phyloP scores from a whole-genome alignment of 768 basidiomycete species.

The Crepidotus variabilis region DNA sequence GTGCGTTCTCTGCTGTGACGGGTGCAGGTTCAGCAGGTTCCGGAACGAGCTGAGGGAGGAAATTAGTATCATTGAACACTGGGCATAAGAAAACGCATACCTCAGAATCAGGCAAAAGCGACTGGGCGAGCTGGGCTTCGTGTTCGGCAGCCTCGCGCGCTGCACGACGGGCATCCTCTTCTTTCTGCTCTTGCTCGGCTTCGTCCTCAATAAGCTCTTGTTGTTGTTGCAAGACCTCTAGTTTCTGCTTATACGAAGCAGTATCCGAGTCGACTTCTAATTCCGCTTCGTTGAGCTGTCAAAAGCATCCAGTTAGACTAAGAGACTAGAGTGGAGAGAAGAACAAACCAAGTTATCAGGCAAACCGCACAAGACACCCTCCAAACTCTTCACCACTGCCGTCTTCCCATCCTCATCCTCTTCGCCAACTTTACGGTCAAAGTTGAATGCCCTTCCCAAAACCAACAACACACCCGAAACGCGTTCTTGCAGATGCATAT shows the following conservation, averaged over 20 bases:
- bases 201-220: slow-evolving; percentile 99
- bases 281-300: slow-evolving; percentile 93
- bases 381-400: slow-evolving; percentile 74
- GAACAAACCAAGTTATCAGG: slow-evolving; percentile 87
- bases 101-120: slow-evolving; percentile 86
- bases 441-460: slow-evolving; percentile 92
- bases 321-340: not conserved
- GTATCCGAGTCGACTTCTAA: slow-evolving; percentile 92
- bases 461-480: slow-evolving; percentile 94
- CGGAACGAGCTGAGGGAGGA: slow-evolving; percentile 51
- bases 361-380: slow-evolving; percentile 85
- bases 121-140: slow-evolving; percentile 76
- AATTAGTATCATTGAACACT: not conserved
- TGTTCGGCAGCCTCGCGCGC: slow-evolving; percentile 77
- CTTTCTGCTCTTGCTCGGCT: slow-evolving; percentile 95
- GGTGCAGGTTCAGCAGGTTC: slow-evolving; percentile 43
- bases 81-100: slow-evolving; percentile 32
- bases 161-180: slow-evolving; percentile 85
- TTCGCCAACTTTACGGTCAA: slow-evolving; percentile 71
- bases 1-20: slow-evolving; percentile 56
- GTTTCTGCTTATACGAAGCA: slow-evolving; percentile 95
- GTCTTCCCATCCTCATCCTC: slow-evolving; percentile 77
- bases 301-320: not conserved
- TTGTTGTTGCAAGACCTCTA: slow-evolving; percentile 96
- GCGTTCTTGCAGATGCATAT: slow-evolving; percentile 83